Percentiles rank a stretch among this genome's conserved stretches.
These are phyloP conservation scores for Hansenula lynferdii DNA, from an alignment of 1,139 yeast genomes.

Conservation along the genomic window DNA sequence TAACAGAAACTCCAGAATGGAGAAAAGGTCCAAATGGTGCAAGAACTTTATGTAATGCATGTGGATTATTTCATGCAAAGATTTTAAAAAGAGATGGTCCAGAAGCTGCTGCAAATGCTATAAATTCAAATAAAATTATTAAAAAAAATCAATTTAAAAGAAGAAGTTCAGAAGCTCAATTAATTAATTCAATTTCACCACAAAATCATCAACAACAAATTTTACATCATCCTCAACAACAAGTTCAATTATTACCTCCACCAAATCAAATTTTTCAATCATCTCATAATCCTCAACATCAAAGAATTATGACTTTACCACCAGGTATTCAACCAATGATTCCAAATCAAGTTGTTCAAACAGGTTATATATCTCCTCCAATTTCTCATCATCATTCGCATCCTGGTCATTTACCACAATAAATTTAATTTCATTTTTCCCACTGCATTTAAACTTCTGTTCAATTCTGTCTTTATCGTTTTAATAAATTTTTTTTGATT, in stretches of 20 bases:
- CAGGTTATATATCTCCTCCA: not conserved
- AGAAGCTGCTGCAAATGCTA: slow-evolving; percentile 50
- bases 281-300: not conserved
- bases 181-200: not conserved
- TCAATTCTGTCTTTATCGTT: too few relatives aligned
- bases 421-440: too few relatives aligned
- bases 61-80: slow-evolving; percentile 82
- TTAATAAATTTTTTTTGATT: too few relatives aligned
- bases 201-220: not conserved
- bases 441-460: too few relatives aligned
- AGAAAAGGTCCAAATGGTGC: slow-evolving; percentile 86
- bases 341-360: not conserved
- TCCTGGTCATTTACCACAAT: not conserved
- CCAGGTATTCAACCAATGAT: not conserved
- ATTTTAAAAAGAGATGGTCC: slow-evolving; percentile 65
- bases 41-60: slow-evolving; percentile 82
- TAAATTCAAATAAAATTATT: slow-evolving; percentile 14
- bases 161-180: slow-evolving; percentile 1
- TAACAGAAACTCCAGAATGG: slow-evolving; percentile 91
- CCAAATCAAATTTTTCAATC: not conserved
- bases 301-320: not conserved
- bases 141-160: slow-evolving; percentile 3
- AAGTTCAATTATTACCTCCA: not conserved
- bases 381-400: not conserved
- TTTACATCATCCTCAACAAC: slow-evolving; percentile 1